phyloP scores from a whole-genome alignment of 2,329 filamentous ascomycete species.

The Mollisia scopiformis region DNA sequence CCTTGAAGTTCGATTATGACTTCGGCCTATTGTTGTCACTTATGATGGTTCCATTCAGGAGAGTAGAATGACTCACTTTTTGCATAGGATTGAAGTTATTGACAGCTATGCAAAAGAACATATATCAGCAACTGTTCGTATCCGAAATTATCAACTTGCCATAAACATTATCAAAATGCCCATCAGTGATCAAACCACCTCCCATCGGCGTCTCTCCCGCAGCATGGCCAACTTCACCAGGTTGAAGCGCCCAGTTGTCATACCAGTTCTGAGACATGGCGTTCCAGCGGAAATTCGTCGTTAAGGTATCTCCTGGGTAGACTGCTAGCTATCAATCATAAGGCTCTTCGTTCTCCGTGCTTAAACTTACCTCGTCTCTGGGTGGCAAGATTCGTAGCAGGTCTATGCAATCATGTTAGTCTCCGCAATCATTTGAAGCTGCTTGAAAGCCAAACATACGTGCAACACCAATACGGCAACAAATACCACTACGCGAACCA shows the following conservation, averaged over 20 bases:
- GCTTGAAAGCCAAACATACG: background rate
- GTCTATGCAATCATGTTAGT: constrained; percentile 8
- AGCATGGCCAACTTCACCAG: constrained; percentile 2
- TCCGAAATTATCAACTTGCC: background rate
- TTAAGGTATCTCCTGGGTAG: constrained; percentile 21
- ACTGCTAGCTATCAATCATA: constrained; percentile 2
- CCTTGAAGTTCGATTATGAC: constrained; percentile 24
- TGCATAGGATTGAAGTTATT: background rate
- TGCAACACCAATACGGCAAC: constrained; percentile 24
- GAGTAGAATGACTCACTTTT: background rate
- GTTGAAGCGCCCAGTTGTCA: constrained; percentile 18
- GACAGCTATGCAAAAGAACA: background rate
- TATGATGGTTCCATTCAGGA: no score
- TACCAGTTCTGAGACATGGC: constrained; percentile 15
- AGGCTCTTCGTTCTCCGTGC: background rate
- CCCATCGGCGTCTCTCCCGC: constrained; percentile 6
- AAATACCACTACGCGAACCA: constrained; percentile 12
- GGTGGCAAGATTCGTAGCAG: background rate
- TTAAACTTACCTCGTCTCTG: background rate
- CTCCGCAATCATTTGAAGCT: background rate
- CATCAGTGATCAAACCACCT: constrained; percentile 20
- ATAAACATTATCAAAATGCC: background rate
- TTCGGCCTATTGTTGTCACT: background rate
- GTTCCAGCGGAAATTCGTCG: constrained; percentile 18
- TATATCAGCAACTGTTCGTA: background rate